Conservation (phyloP, 1,139 yeast genomes). For the Geotrichum candidum region DNA sequence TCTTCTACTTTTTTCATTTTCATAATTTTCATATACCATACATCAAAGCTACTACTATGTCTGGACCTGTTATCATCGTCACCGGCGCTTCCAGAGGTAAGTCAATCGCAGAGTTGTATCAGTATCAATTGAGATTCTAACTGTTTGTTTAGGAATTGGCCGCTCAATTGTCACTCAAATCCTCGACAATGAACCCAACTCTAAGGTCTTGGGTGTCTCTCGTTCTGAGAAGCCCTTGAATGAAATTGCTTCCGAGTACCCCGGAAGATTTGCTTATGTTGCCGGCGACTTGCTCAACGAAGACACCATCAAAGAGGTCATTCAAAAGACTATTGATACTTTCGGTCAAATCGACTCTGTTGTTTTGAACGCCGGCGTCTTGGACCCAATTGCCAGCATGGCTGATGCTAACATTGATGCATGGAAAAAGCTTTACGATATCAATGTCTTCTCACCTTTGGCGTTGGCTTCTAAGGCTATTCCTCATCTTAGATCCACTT, state of each 20-base stretch:
- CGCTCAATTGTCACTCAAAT: slow-evolving; percentile 55
- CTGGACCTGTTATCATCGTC: slow-evolving; percentile 42
- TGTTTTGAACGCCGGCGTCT: slow-evolving; percentile 81
- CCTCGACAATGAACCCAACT: slow-evolving; percentile 35
- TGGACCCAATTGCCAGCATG: slow-evolving; percentile 69
- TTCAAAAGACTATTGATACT: slow-evolving; percentile 43
- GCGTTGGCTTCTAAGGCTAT: slow-evolving; percentile 50
- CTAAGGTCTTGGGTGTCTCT: slow-evolving; percentile 65
- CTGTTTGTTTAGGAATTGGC: slow-evolving; percentile 59
- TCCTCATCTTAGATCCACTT: slow-evolving; percentile 50
- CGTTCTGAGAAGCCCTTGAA: slow-evolving; percentile 50
- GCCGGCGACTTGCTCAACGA: slow-evolving; percentile 63
- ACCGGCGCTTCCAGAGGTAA: slow-evolving; percentile 62
- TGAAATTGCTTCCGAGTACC: slow-evolving; percentile 31
- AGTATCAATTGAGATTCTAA: not conserved
- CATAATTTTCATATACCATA: not conserved
- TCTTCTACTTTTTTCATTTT: not conserved
- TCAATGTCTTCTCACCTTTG: slow-evolving; percentile 75
- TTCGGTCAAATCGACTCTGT: slow-evolving; percentile 64
- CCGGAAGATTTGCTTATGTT: slow-evolving; percentile 22
- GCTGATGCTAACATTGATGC: slow-evolving; percentile 44
- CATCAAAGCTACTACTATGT: not conserved
- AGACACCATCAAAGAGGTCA: slow-evolving; percentile 38
- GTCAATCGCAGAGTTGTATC: slow-evolving; percentile 21
- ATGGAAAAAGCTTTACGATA: slow-evolving; percentile 65